Conservation (phyloP, 2,329 filamentous ascomycete genomes). For the Mollisiaceae sp. region DNA sequence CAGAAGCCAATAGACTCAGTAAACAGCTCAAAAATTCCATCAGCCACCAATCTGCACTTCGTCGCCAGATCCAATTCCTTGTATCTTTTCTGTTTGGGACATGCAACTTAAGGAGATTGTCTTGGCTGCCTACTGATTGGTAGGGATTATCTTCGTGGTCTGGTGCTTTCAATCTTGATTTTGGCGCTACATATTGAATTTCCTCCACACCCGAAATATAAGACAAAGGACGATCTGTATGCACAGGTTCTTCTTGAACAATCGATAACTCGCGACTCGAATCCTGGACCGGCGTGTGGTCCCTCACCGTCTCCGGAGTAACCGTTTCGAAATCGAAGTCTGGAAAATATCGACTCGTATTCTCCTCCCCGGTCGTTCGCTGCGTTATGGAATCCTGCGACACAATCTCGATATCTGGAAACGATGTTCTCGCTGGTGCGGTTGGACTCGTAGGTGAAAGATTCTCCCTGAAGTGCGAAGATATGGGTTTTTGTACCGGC, state of each 20-base stretch:
- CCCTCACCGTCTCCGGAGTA: background rate
- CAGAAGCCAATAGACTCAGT: constrained; percentile 43
- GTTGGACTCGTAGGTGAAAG: background rate
- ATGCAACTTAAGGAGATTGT: background rate
- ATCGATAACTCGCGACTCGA: background rate
- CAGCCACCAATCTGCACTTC: constrained; percentile 14
- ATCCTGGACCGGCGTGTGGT: background rate
- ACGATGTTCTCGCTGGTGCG: background rate
- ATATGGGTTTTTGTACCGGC: background rate
- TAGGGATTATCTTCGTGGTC: background rate
- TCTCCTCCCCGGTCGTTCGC: background rate
- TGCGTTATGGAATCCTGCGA: background rate
- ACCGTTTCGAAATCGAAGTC: background rate
- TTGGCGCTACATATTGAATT: background rate
- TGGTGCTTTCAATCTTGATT: background rate
- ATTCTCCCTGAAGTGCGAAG: background rate
- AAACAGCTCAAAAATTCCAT: constrained; percentile 28
- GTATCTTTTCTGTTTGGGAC: background rate
- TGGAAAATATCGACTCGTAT: background rate
- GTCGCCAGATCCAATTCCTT: constrained; percentile 6
- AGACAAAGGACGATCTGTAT: background rate
- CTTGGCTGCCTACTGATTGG: background rate
- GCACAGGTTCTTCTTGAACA: background rate
- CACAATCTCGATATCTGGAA: constrained; percentile 6
- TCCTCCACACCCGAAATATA: background rate